These are phyloP conservation scores for Multifurca ochricompacta DNA, from an alignment of 768 basidiomycete genomes.

Conservation along the genomic window DNA sequence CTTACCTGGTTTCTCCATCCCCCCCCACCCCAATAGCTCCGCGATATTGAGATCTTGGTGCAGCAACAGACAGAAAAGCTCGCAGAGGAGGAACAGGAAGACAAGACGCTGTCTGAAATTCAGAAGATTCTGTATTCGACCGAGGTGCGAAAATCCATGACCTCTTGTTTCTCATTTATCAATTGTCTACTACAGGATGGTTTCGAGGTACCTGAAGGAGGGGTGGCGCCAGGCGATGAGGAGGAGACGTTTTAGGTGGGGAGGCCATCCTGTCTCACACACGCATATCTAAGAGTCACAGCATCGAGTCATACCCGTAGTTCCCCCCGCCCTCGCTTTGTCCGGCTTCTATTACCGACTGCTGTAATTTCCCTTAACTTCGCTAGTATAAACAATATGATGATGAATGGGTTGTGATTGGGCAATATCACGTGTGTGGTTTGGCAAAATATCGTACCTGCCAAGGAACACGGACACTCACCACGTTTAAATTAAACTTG, in stretches of 20 bases:
- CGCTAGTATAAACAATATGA: slow-evolving; percentile 10
- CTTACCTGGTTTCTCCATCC: too few species aligned
- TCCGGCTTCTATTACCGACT: slow-evolving; percentile 3
- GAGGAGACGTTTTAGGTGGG: slow-evolving; percentile 63
- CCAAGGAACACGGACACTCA: too few species aligned
- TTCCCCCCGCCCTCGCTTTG: slow-evolving; percentile 15
- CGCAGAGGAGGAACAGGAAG: slow-evolving; percentile 49
- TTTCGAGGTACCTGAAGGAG: slow-evolving; percentile 78
- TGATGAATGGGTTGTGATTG: too few species aligned
- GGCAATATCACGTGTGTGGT: too few species aligned
- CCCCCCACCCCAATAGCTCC: too few species aligned
- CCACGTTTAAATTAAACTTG: not conserved
- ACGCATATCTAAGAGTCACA: slow-evolving; percentile 12
- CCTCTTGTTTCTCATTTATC: not conserved
- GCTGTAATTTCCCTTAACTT: slow-evolving; percentile 10
- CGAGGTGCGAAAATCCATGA: slow-evolving; percentile 53
- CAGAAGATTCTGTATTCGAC: slow-evolving; percentile 93
- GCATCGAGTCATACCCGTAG: slow-evolving; percentile 13
- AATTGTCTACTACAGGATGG: slow-evolving; percentile 55
- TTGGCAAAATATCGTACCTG: too few species aligned
- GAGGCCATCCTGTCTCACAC: not conserved
- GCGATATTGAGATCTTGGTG: slow-evolving; percentile 92
- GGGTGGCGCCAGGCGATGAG: slow-evolving; percentile 49
- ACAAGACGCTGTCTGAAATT: slow-evolving; percentile 61
- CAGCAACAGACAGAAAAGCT: slow-evolving; percentile 67